A percentile compares a stretch with the other conserved stretches of the same genome.
Evolutionary conservation across 805 yeast genomes (phyloP).

Genomic region (Sugiyamaella boreocaroliniensis): DNA sequence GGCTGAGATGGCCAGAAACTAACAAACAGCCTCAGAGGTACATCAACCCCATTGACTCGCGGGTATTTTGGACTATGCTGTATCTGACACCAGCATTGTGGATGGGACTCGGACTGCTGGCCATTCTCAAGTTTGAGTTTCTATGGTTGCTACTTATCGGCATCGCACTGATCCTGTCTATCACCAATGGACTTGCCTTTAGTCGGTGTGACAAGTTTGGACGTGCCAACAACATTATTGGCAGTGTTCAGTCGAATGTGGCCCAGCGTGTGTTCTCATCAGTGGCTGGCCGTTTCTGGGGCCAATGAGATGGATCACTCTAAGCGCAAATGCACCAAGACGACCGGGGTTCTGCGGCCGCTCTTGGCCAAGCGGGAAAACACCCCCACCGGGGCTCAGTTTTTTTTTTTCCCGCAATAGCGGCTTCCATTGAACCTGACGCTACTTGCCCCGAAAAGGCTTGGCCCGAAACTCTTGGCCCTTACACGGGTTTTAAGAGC

Average conservation of each 20-base stretch:
- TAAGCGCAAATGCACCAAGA: too few relatives aligned
- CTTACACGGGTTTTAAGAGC: too few relatives aligned
- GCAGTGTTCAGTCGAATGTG: slow-evolving; percentile 21
- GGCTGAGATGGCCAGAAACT: neutral
- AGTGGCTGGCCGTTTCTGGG: slow-evolving; percentile 9
- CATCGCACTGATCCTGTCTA: slow-evolving; percentile 64
- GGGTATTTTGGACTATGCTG: slow-evolving; percentile 75
- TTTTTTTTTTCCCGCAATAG: too few relatives aligned
- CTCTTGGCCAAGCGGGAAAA: too few relatives aligned
- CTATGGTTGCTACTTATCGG: slow-evolving; percentile 44
- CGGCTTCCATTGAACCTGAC: too few relatives aligned
- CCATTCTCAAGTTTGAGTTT: slow-evolving; percentile 72
- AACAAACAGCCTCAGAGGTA: slow-evolving; percentile 36
- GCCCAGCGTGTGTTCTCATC: slow-evolving; percentile 8
- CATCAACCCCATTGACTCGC: slow-evolving; percentile 88
- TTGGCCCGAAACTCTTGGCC: too few relatives aligned
- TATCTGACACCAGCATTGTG: slow-evolving; percentile 73
- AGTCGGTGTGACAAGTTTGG: slow-evolving; percentile 90
- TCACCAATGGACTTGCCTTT: slow-evolving; percentile 83
- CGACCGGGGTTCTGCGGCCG: too few relatives aligned
- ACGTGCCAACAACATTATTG: slow-evolving; percentile 64
- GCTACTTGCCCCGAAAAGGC: too few relatives aligned
- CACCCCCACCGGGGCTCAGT: too few relatives aligned
- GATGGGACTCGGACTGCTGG: slow-evolving; percentile 67
- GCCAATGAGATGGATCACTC: neutral